Base-by-base conservation (phyloP, 2,329 filamentous ascomycete species). In the Dactylonectria macrodidyma region DNA sequence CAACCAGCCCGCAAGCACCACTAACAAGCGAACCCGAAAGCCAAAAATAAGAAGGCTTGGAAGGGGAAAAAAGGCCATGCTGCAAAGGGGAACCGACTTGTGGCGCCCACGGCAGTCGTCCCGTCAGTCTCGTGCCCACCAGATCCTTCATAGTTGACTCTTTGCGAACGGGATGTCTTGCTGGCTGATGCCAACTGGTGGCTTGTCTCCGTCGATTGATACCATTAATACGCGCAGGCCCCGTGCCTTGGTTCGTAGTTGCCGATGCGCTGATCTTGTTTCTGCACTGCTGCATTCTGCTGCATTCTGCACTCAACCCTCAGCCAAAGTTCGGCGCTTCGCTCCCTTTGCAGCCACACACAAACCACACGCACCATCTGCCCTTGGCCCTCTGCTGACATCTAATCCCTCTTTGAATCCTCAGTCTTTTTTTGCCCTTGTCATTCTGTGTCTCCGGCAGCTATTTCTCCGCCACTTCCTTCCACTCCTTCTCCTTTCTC, bases 361-460 rank as follows among this genome's bases (percentile, higher is more conserved):
- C 62, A 65, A 56, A 46, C 51, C 51, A 30, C 54, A 62, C 63
- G 51, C 60, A 48, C 60, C 54, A 57, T 60, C 58, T 47, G 44
- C 16, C 44, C 44, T 47, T 16, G 16, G 16, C 19, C 36, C 36
- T 56, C 54, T 44, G 60, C 60, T 63, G 60, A 63, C 60, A 50
- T 51, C 55, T 19, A 47, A 24, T 57, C 41, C 52, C 47, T 56
- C 34, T 51, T 62, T 38, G 54, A 46, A 34, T n/a, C 65, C 66
- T 38, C 36, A 46, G 30, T n/a, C 65, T 63, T 63, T 66, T 72
- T 61, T 72, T 61, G 63, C 59, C 64, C 65, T 66, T 51, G 33
- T 55, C 22, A 38, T 47, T 22, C 59, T 66, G 58, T 38, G 50
- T 22, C 16, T 41, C 36, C 50, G 10, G 16, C 34, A 44, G 41